phyloP scores from a whole-genome alignment of 164 flowering plant genomes.

The Macadamia tetraphylla region DNA sequence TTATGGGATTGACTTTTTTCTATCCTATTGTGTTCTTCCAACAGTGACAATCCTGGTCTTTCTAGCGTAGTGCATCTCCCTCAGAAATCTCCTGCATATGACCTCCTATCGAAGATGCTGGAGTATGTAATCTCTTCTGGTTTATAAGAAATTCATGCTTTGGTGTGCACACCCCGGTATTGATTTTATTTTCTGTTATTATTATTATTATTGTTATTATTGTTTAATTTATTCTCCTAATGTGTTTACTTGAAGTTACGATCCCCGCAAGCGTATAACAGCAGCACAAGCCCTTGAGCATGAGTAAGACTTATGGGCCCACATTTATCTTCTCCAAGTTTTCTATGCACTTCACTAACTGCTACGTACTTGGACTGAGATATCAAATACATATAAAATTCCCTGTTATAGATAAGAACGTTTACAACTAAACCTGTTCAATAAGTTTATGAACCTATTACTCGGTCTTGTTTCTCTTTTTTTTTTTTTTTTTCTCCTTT shows the following conservation, averaged over 20 bases:
- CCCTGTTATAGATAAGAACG: too few relatives aligned
- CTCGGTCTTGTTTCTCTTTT: too few relatives aligned
- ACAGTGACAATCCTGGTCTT: conserved; percentile 85
- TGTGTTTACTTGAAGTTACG: conserved; percentile 52
- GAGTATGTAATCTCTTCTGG: conserved; percentile 52
- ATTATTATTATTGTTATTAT: background rate
- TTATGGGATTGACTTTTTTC: background rate
- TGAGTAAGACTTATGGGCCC: conserved; percentile 49
- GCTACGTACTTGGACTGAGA: background rate
- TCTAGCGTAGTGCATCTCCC: conserved; percentile 70
- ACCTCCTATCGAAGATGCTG: conserved; percentile 94
- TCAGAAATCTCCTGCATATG: conserved; percentile 80
- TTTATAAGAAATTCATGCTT: too few relatives aligned
- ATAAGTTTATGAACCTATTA: too few relatives aligned
- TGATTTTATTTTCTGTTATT: background rate
- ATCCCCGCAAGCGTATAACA: conserved; percentile 88
- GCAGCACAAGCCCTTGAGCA: conserved; percentile 98
- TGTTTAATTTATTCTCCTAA: background rate
- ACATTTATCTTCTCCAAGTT: conserved; percentile 4
- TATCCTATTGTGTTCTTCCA: conserved; percentile 3
- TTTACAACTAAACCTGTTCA: too few relatives aligned
- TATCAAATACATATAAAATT: background rate
- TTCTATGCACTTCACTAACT: background rate
- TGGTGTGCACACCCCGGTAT: too few relatives aligned
- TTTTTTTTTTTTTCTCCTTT: too few relatives aligned